A percentile compares a stretch with the other conserved stretches of the same genome.
These are phyloP conservation scores for Yamadazyma ubonensis DNA, from an alignment of 805 yeast species.

Conservation along the genomic window DNA sequence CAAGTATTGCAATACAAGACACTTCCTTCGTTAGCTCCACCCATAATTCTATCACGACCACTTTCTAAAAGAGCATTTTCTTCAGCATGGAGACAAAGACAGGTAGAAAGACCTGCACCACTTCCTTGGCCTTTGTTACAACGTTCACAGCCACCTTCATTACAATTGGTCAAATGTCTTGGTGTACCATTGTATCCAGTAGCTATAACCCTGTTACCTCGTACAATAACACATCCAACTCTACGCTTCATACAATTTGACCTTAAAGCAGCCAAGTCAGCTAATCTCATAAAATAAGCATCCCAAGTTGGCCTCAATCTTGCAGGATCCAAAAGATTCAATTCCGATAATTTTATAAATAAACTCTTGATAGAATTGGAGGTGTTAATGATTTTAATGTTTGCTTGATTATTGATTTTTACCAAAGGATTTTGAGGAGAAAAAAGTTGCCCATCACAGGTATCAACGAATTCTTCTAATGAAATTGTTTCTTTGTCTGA, in stretches of 20 bases:
- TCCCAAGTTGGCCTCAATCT: constrained; percentile 94
- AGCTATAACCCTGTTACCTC: constrained; percentile 82
- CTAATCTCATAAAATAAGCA: constrained; percentile 88
- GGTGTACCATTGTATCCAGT: constrained; percentile 99
- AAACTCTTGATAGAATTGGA: constrained; percentile 34
- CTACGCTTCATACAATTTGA: constrained; percentile 96
- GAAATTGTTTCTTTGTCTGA: constrained; percentile 2
- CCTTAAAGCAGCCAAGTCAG: constrained; percentile 88
- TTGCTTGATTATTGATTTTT: constrained; percentile 58
- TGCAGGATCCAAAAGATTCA: constrained; percentile 32
- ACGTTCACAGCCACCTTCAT: constrained; percentile 91
- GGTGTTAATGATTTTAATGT: constrained; percentile 41
- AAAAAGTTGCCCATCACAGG: constrained; percentile 35
- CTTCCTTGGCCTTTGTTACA: constrained; percentile 70
- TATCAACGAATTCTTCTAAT: constrained; percentile 37
- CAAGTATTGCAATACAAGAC: constrained; percentile 92
- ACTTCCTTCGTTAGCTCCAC: constrained; percentile 33
- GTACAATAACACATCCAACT: constrained; percentile 93
- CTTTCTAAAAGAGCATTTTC: constrained; percentile 94
- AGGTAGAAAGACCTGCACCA: constrained; percentile 73
- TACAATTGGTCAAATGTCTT: constrained; percentile 80
- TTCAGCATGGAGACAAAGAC: constrained; percentile 95
- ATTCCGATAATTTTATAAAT: constrained; percentile 39
- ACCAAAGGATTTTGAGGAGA: constrained; percentile 51
- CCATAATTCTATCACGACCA: constrained; percentile 75